Evolutionary conservation across 2,329 filamentous ascomycete species (phyloP), one percentile per base, ranked within the genome.

Genomic region (Colletotrichum scovillei): DNA sequence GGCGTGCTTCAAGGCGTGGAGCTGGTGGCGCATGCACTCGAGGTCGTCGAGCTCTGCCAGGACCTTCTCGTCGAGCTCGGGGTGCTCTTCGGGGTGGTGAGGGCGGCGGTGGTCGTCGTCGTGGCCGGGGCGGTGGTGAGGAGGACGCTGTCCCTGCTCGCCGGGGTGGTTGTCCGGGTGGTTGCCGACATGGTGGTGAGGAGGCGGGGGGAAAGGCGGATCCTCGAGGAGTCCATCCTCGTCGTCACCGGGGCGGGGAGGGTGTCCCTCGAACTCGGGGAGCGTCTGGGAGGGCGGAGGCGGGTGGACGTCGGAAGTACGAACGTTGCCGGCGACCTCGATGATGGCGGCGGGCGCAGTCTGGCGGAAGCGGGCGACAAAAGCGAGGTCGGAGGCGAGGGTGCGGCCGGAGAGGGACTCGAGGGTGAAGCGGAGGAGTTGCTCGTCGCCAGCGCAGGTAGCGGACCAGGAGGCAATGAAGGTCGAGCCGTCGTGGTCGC

Each of bases 391-490:
- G 71, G 84, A 79, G 26, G 83, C 77, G 30, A 86, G 77, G 42
- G 81, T 65, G 70, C 80, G 79, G 62, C 83, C 85, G 76, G 88
- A 82, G 42, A 88, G 72, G 8, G 80, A 81, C 49, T 84, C 76
- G 56, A 88, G 78, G 46, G 81, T 80, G 56, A 89, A 83, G 69
- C 80, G 83, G 77, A 89, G 78, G 16, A 84, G 76, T 76, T 88
- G 86, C 62, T 84, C 84, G 62, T 84, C 78, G 52, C 81, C 78
- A 52, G 86, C 78, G 74, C 88, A 90, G 71, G 83, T 81, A 69
- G 88, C 85, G 19, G 80, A 78, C 88, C 88, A 90, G 63, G 82
- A 80, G 69, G 85, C 86, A 26, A 81, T 78, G 65, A 88, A 79
- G 63, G 81, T 76, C 67, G 78, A 80, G 68, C 82, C 83, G 32